Base-by-base conservation (phyloP, 2,329 filamentous ascomycete species). In the Pseudopithomyces chartarum region DNA sequence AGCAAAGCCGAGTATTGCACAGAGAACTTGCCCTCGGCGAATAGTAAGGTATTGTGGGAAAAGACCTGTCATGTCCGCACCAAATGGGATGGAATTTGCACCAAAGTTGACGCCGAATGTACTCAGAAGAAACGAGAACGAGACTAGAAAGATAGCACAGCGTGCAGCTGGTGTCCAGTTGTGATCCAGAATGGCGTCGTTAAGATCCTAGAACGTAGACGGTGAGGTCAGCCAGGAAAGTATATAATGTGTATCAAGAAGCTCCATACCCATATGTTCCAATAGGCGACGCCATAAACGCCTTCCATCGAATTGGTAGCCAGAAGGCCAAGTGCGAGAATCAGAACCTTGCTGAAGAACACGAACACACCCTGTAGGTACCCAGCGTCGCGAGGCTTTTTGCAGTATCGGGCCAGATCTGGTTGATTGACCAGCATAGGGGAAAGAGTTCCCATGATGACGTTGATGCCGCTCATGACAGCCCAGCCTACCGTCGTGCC, bases 1-100 rank as follows among this genome's bases (percentile, higher is more conserved):
- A 0, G 71, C 63, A 6, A 71, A 65, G 6, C 71, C 71, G 8
- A 80, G 59, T 2, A 80, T 46, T 12, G 70, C 70, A 53, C 77
- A 79, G 10, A 80, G 60, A 5, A 80, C 59, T 59, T 79, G 76
- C 15, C 79, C 79, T 19, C 79, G 67, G 6, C 71, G 67, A 54
- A 81, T 81, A 12, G 72, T 80, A 50, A 81, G 69, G 57, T 76
- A 80, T 29, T 66, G 67, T 0, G 79, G 79, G 19, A 79, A 71
- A 0, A 80, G 66, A 8, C 76, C 76, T 0, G 73, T 77, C 58
- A 79, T 69, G 52, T 81, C 79, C 22, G 72, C 69, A 17, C 77
- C 78, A 40, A 77, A 73, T 0, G 77, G 76, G 45, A 80, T 74
- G 0, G 74, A 73, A 57, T 80, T 80, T 38, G 72, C 69, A 5